Evolutionary conservation across 306 rosid species (phyloP).

Genomic region (Arachis hypogaea): DNA sequence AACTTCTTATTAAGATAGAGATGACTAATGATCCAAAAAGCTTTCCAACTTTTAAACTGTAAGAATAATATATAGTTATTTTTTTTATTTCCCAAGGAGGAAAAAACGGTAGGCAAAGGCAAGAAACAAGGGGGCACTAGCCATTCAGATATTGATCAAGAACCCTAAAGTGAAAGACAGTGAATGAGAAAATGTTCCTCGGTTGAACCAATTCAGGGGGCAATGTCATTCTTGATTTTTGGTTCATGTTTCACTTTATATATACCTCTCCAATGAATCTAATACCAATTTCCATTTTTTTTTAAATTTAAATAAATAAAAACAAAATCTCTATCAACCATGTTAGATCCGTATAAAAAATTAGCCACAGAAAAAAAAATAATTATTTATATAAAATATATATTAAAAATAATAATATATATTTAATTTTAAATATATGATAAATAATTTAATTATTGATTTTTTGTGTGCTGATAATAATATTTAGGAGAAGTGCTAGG

Average conservation of each 20-base stretch:
- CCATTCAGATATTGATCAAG: constrained; percentile 46
- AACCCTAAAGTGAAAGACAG: constrained; percentile 49
- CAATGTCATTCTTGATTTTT: constrained; percentile 45
- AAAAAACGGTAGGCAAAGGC: constrained; percentile 31
- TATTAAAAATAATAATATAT: no score
- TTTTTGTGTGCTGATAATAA: no score
- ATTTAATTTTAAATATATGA: no score
- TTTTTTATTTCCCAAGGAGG: constrained; percentile 41
- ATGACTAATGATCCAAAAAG: constrained; percentile 35
- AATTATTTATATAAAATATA: no score
- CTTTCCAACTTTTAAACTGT: constrained; percentile 40
- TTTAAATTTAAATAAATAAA: no score
- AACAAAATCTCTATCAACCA: no score
- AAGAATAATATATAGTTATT: constrained; percentile 25
- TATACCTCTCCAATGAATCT: constrained; percentile 17
- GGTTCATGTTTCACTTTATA: constrained; percentile 42
- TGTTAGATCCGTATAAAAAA: no score
- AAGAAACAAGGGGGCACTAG: constrained; percentile 54
- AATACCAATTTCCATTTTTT: not conserved
- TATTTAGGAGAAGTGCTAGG: no score
- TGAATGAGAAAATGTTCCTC: constrained; percentile 51
- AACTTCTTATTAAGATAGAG: not conserved
- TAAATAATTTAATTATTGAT: no score
- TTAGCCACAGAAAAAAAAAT: no score
- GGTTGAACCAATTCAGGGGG: constrained; percentile 48